Base-by-base conservation (phyloP, 2,329 filamentous ascomycete genomes). In the Coniochaeta hoffmannii region DNA sequence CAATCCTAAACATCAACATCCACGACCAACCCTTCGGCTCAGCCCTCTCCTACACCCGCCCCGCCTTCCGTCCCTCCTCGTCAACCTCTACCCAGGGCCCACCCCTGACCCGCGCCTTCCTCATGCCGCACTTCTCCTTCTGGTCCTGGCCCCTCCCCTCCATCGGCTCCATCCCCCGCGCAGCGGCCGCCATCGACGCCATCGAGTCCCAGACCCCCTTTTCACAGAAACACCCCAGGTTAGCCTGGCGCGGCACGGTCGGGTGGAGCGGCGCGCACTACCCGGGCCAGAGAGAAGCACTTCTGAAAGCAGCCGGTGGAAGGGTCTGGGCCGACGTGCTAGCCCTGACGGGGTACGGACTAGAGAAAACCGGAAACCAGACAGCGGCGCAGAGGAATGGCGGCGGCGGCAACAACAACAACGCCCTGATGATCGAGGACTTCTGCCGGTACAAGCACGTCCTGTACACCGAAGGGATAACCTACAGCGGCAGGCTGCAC, bases 111-210 rank as follows among this genome's bases (percentile, higher is more conserved):
- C 55, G 55, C 7, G 56, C 53, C 55, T 80, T 77, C 66, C 62
- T 77, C 6, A 75, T 80, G 68, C 78, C 77, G 58, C 79, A 76
- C 67, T 83, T 78, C 71, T 71, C 70, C 60, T 78, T 74, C 68
- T 81, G 73, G 73, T 71, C 74, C 4, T 80, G 77, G 77, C 70
- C 73, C n/a, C 68, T 76, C 53, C 73, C 72, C 44, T 75, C 75
- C 68, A 77, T 75, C 64, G 71, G 69, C 4, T 73, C 73, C 1
- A 59, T 77, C 8, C 60, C 66, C 9, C 64, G 70, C 31, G 73
- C 71, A 0, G 61, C 71, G 0, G 41, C 53, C 1, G 65, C 64
- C 22, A 72, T 74, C 38, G 12, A 62, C 3, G 28, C 11, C 0
- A 57, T 76, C 24, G 73, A 76, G 53, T 51, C 58, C 1, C 26